These are phyloP conservation scores for Adenanthera pavonina DNA, from an alignment of 306 rosid genomes.

Conservation along the genomic window DNA sequence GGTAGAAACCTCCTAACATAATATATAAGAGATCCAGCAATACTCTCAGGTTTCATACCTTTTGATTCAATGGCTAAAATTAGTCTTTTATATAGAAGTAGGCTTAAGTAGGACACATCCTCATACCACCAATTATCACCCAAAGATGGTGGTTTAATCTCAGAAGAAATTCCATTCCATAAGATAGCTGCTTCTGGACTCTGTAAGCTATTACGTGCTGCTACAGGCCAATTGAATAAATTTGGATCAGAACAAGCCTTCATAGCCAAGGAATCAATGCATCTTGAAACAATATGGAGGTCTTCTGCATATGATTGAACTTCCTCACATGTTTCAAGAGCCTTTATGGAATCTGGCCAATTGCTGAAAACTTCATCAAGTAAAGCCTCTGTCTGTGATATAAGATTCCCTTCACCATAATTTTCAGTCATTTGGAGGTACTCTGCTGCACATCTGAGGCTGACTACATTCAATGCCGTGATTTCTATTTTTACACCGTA, in stretches of 20 bases:
- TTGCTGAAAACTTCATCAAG: conserved; percentile 64
- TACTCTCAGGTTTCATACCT: conserved; percentile 72
- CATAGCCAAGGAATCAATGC: conserved; percentile 80
- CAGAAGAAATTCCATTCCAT: conserved; percentile 62
- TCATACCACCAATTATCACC: conserved; percentile 82
- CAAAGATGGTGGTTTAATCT: conserved; percentile 41
- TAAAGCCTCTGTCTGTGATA: conserved; percentile 57
- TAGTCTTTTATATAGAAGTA: conserved; percentile 62
- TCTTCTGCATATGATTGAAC: conserved; percentile 69
- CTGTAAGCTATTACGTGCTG: conserved; percentile 40
- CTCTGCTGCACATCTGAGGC: conserved; percentile 86
- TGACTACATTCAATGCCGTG: conserved; percentile 65
- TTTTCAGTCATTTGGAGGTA: conserved; percentile 77
- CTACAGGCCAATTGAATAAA: conserved; percentile 57
- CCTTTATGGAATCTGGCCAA: conserved; percentile 74
- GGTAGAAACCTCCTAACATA: conserved; percentile 70
- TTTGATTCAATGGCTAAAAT: conserved; percentile 66
- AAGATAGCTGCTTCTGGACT: conserved; percentile 41
- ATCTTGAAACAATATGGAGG: conserved; percentile 73
- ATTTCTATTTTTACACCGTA: conserved; percentile 72
- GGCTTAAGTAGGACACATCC: conserved; percentile 70
- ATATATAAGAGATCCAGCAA: conserved; percentile 62
- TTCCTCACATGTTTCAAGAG: conserved; percentile 76
- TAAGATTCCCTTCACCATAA: conserved; percentile 71
- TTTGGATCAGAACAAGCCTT: conserved; percentile 74